Base-by-base conservation (phyloP, 257 asterid species). In the Handroanthus guayacan region DNA sequence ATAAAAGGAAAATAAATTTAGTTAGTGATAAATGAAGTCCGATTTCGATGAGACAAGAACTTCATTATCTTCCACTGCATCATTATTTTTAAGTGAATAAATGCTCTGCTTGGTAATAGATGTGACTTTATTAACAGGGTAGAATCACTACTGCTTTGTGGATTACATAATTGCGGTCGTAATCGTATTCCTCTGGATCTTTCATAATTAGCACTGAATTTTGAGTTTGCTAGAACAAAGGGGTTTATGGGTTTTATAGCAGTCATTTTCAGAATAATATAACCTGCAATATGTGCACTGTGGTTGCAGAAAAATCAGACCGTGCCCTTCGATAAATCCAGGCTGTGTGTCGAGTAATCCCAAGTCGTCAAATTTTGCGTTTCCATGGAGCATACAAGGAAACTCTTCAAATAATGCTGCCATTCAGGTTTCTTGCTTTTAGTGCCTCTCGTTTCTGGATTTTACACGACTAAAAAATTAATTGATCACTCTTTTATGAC, bases 301-400 rank as follows among this genome's bases (percentile, higher is more conserved):
- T 31, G 20, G 7, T 72, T 78, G 83, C 91, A 92, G 98, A 54
- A 94, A 92, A 87, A 90, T 94, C 74, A 85, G 99, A 71, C 78
- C 94, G 6, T 94, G 99, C 78, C 99, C 99, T 43, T 88, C 99
- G 9, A 86, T 94, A 18, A 94, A 94, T 75, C 99, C 99, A 20
- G 85, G 94, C 4, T 90, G 97, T 75, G 75, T 94, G 1, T 92
- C 98, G 0, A 89, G 92, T 67, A 92, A 94, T 82, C 98, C 99
- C 67, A 82, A 69, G 71, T 92, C 99, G 0, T 88, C 98, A 3
- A 87, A 82, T 45, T 90, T 91, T 70, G 89, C 96, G 37, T 90
- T 94, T 72, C 97, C 98, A 38, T 94, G 93, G 97, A 83, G 64
- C 48, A 86, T 94, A 74, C 78, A 84, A 20, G 88, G 81, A 12